Conservation (phyloP, 257 asterid genomes). For the Handroanthus guayacan region DNA sequence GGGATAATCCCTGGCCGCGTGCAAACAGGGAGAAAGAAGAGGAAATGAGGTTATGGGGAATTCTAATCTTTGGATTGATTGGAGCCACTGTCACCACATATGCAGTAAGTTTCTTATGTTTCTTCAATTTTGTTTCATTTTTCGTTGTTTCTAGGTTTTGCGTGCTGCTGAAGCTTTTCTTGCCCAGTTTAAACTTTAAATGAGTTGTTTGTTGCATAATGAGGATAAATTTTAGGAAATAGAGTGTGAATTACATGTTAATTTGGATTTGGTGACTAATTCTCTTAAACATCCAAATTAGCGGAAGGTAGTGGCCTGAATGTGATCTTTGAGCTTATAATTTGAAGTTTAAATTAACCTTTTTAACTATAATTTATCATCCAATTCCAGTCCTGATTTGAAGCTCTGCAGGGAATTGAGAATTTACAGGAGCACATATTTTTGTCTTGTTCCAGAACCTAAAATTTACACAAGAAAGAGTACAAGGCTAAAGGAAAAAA, state of each 20-base stretch:
- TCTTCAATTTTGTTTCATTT: neutral
- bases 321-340: neutral
- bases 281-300: neutral
- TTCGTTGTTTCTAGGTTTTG: neutral
- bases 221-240: neutral
- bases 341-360: neutral
- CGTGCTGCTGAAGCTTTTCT: neutral
- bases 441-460: too few relatives aligned
- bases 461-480: too few relatives aligned
- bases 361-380: too few relatives aligned
- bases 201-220: slow-evolving; percentile 3
- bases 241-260: too few relatives aligned
- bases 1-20: slow-evolving; percentile 43
- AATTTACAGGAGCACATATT: too few relatives aligned
- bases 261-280: neutral
- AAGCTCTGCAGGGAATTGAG: too few relatives aligned
- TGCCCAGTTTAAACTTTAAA: neutral
- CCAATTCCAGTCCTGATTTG: neutral
- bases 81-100: slow-evolving; percentile 76
- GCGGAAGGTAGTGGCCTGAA: neutral
- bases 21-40: slow-evolving; percentile 41
- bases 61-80: slow-evolving; percentile 65
- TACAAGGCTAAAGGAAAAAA: too few relatives aligned
- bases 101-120: slow-evolving; percentile 53
- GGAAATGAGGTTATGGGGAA: slow-evolving; percentile 57